phyloP scores from a whole-genome alignment of 305 asterid genomes.

The Fraxinus nigra region DNA sequence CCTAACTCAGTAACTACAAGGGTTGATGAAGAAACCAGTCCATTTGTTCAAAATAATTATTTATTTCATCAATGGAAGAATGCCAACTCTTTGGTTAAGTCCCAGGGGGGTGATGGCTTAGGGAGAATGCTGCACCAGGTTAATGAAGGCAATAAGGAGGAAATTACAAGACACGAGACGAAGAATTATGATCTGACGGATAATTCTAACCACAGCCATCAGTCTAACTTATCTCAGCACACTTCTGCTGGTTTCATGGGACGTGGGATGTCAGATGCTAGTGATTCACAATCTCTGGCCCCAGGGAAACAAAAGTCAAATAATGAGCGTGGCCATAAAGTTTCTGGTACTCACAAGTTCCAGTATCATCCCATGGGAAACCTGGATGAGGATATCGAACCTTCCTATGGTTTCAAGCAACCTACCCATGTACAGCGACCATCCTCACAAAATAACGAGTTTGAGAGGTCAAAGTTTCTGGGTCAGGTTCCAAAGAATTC shows the following conservation, averaged over 20 bases:
- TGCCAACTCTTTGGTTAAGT: constrained; percentile 38
- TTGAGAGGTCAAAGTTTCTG: constrained; percentile 45
- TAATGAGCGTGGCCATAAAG: constrained; percentile 47
- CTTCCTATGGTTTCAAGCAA: constrained; percentile 44
- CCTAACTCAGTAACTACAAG: constrained; percentile 35
- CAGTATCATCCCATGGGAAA: constrained; percentile 89
- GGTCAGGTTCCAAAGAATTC: constrained; percentile 46
- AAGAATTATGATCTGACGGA: constrained; percentile 50
- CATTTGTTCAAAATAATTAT: constrained; percentile 40
- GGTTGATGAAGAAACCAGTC: constrained; percentile 43
- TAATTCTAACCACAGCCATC: constrained; percentile 65
- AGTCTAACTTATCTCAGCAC: constrained; percentile 61
- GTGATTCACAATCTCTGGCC: constrained; percentile 55
- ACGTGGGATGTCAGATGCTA: constrained; percentile 44
- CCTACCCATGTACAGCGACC: constrained; percentile 38
- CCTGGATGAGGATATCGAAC: constrained; percentile 54
- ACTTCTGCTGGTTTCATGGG: constrained; percentile 59
- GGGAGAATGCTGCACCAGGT: constrained; percentile 45
- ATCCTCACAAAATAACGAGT: constrained; percentile 41
- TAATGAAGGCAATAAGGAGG: constrained; percentile 35
- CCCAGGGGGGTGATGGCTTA: constrained; percentile 45
- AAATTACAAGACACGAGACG: constrained; percentile 37
- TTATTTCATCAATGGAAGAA: constrained; percentile 58
- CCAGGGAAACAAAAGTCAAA: constrained; percentile 55
- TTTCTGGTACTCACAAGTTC: constrained; percentile 61